phyloP scores from a whole-genome alignment of 140 eudicot species.

The Flaveria floridana region DNA sequence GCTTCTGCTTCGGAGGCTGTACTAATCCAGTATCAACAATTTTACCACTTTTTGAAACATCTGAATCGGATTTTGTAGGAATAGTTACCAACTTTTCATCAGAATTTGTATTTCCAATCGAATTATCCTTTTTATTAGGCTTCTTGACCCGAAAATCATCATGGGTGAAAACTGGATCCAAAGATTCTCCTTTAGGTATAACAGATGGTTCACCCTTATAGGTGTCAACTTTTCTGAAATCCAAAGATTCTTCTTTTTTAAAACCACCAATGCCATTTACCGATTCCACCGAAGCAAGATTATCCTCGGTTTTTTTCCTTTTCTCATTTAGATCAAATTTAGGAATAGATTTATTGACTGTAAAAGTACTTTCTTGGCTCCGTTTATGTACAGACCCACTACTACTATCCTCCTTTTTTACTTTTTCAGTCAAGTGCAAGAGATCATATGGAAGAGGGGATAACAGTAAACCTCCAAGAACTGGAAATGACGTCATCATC shows the following conservation, averaged over 20 bases:
- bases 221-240: constrained; percentile 37
- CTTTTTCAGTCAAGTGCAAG: constrained; percentile 49
- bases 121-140: constrained; percentile 35
- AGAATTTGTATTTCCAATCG: constrained; percentile 33
- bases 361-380: constrained; percentile 41
- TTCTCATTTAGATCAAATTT: constrained; percentile 46
- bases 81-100: constrained; percentile 31
- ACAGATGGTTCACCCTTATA: constrained; percentile 37
- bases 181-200: constrained; percentile 43
- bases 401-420: constrained; percentile 40
- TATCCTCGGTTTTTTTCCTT: constrained; percentile 40
- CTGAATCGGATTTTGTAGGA: constrained; percentile 42
- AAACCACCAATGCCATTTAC: constrained; percentile 27
- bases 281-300: constrained; percentile 29
- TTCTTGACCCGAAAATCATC: constrained; percentile 47
- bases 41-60: constrained; percentile 42
- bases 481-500: constrained; percentile 86
- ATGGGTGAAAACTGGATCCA: constrained; percentile 33
- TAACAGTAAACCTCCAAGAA: constrained; percentile 49
- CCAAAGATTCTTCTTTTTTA: constrained; percentile 40
- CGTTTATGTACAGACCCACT: constrained; percentile 43
- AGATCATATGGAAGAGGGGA: constrained; percentile 75
- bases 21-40: constrained; percentile 22
- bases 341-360: constrained; percentile 40
- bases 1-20: constrained; percentile 41